Conservation (phyloP, 164 flowering plant species). For the Stephania yunnanensis region DNA sequence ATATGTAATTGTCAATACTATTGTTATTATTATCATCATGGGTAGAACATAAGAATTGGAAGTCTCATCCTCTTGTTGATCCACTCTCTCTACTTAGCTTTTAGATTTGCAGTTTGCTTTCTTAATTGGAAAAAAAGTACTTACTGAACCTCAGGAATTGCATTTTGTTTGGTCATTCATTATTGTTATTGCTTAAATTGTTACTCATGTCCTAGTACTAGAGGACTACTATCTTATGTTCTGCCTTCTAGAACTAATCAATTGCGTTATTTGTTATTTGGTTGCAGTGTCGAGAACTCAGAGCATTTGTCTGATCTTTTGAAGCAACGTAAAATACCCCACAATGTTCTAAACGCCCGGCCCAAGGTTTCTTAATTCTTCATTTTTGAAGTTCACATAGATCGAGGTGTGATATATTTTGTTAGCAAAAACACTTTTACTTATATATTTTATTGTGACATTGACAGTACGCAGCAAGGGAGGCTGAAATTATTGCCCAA, state of each 20-base stretch:
- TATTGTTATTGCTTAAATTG: no score
- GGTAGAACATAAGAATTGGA: no score
- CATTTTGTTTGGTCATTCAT: no score
- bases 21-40: no score
- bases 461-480: conserved; percentile 86
- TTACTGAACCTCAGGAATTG: no score
- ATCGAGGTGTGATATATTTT: conserved; percentile 1
- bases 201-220: no score
- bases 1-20: no score
- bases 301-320: conserved; percentile 73
- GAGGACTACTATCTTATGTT: no score
- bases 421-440: not conserved
- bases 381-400: not conserved
- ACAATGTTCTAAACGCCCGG: conserved; percentile 97
- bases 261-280: conserved; percentile 4
- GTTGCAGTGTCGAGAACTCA: conserved; percentile 90
- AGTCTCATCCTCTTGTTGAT: no score
- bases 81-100: no score
- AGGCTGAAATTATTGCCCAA: conserved; percentile 93
- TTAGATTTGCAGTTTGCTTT: no score
- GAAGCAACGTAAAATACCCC: conserved; percentile 61
- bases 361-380: conserved; percentile 56
- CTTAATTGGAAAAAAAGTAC: no score
- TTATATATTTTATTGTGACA: not conserved
- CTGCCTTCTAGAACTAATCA: not conserved